These are phyloP conservation scores for Fraxinus platypoda DNA, from an alignment of 305 asterid species.

Conservation along the genomic window DNA sequence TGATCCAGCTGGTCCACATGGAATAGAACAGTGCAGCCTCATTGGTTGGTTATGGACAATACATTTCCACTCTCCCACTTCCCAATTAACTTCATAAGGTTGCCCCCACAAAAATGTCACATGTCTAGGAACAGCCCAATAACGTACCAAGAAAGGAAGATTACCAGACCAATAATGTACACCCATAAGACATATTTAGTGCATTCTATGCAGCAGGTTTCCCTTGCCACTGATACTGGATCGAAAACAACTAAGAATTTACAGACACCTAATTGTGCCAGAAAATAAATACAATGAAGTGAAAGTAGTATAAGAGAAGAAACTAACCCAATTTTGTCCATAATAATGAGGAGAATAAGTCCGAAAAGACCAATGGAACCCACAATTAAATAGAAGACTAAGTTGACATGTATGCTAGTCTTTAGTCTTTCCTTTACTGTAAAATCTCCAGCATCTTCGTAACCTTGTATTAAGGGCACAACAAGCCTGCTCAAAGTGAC, in stretches of 20 bases:
- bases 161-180: not conserved
- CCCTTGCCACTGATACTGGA: not conserved
- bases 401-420: constrained; percentile 92
- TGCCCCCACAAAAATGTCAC: constrained; percentile 8
- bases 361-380: constrained; percentile 93
- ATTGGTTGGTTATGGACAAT: not conserved
- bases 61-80: not conserved
- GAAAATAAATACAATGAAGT: constrained; percentile 17
- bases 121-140: not conserved
- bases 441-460: constrained; percentile 98
- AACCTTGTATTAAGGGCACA: constrained; percentile 97
- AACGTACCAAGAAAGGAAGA: constrained; percentile 12
- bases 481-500: constrained; percentile 68
- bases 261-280: constrained; percentile 4
- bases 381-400: constrained; percentile 82
- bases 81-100: constrained; percentile 7
- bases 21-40: not conserved
- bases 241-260: constrained; percentile 18
- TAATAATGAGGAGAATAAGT: constrained; percentile 79
- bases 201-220: constrained; percentile 9
- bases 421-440: constrained; percentile 82
- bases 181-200: constrained; percentile 9
- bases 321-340: constrained; percentile 71
- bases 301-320: constrained; percentile 32
- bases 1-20: not conserved